Conservation (phyloP, 495 filamentous ascomycete genomes). For the Sphaerosporella brunnea region DNA sequence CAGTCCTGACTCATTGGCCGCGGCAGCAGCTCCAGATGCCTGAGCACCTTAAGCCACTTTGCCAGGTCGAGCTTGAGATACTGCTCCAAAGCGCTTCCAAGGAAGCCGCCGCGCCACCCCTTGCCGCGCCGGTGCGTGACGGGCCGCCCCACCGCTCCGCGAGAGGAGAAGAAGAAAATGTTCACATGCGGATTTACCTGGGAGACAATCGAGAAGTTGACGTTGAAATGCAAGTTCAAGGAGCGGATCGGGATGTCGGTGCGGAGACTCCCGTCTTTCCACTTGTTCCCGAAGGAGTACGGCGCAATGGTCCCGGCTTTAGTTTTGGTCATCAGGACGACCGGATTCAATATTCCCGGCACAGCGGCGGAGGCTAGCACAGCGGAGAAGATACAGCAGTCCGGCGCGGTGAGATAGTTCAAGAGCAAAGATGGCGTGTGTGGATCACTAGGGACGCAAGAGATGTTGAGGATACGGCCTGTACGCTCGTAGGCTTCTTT, state of each 20-base stretch:
- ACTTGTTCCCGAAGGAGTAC: constrained; percentile 90
- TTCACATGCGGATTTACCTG: constrained; percentile 98
- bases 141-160: constrained; percentile 76
- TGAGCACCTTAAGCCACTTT: constrained; percentile 89
- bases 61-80: constrained; percentile 87
- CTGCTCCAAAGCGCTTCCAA: constrained; percentile 80
- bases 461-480: constrained; percentile 84
- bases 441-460: constrained; percentile 91
- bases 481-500: constrained; percentile 88
- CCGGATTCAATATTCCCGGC: constrained; percentile 86
- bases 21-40: constrained; percentile 79
- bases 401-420: constrained; percentile 84
- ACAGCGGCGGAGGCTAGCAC: constrained; percentile 91
- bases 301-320: constrained; percentile 55
- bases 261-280: constrained; percentile 88
- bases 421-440: constrained; percentile 47
- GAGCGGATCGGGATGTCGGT: constrained; percentile 92
- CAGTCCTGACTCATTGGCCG: constrained; percentile 89
- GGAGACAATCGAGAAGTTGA: constrained; percentile 87
- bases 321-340: constrained; percentile 91
- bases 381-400: constrained; percentile 97
- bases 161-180: constrained; percentile 91
- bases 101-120: constrained; percentile 88
- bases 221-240: constrained; percentile 89
- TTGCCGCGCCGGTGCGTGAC: constrained; percentile 87